Conservation (phyloP, 208 protist genomes). For the Acanthamoeba royreba region DNA sequence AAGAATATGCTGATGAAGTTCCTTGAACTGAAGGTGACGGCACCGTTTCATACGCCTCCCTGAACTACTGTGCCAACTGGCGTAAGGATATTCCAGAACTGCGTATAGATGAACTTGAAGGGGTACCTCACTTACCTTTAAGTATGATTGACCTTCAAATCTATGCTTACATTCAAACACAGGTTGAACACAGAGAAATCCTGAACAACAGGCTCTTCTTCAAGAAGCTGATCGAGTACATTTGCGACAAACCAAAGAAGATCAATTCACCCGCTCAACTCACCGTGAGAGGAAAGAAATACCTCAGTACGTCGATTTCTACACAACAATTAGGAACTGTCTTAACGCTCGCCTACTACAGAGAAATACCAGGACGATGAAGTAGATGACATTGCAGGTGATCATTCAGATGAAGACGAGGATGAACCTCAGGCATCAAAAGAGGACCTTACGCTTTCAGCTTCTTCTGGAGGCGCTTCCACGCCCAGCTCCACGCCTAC, state of each 20-base stretch:
- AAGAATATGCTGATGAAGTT: background rate
- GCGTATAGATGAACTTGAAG: background rate
- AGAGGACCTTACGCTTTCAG: background rate
- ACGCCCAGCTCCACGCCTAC: background rate
- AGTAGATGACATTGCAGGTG: background rate
- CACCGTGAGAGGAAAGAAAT: background rate
- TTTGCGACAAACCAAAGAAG: background rate
- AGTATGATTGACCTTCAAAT: background rate
- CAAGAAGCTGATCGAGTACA: conserved; percentile 24
- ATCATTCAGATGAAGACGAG: background rate
- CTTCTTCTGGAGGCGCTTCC: background rate
- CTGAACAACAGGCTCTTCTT: background rate
- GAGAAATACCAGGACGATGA: background rate
- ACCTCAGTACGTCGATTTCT: background rate
- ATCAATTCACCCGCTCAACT: background rate
- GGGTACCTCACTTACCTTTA: background rate
- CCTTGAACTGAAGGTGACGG: background rate
- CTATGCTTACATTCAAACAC: background rate
- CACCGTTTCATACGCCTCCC: background rate
- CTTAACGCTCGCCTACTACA: background rate
- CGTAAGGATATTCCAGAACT: background rate
- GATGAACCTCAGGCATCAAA: background rate
- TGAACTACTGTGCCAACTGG: background rate
- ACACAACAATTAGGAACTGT: background rate
- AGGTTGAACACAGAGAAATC: conserved; percentile 9